phyloP scores from a whole-genome alignment of 2,329 filamentous ascomycete genomes.

The Phaeosphaeria sp. region DNA sequence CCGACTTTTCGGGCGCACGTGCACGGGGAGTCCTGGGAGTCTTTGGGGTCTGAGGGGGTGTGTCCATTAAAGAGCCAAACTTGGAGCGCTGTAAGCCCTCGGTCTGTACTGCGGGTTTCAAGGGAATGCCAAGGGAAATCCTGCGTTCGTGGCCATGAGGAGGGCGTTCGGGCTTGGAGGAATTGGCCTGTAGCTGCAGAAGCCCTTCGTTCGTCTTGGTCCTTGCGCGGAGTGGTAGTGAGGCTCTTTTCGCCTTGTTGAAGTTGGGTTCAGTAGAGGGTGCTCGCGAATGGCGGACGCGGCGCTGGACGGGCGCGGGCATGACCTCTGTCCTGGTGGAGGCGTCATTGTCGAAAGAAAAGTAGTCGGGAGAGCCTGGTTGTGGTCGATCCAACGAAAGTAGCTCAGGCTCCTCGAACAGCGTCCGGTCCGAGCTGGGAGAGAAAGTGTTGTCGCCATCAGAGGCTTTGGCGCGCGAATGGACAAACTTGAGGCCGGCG shows the following conservation, averaged over 20 bases:
- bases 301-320: slow-evolving; percentile 11
- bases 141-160: slow-evolving; percentile 23
- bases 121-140: slow-evolving; percentile 28
- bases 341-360: slow-evolving; percentile 12
- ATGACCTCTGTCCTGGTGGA: slow-evolving; percentile 18
- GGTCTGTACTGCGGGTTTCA: slow-evolving; percentile 13
- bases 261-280: slow-evolving; percentile 20
- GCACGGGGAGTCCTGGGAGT: slow-evolving; percentile 1
- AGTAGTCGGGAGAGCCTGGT: slow-evolving; percentile 16
- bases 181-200: slow-evolving; percentile 25
- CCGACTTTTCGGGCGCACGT: slow-evolving; percentile 9
- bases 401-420: slow-evolving; percentile 25
- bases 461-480: slow-evolving; percentile 15
- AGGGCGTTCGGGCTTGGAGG: slow-evolving; percentile 13
- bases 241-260: slow-evolving; percentile 13
- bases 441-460: slow-evolving; percentile 21
- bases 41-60: slow-evolving; percentile 10
- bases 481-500: slow-evolving; percentile 22
- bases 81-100: slow-evolving; percentile 9
- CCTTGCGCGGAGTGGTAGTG: slow-evolving; percentile 17
- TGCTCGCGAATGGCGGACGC: slow-evolving; percentile 21
- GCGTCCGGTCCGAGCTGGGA: slow-evolving; percentile 22
- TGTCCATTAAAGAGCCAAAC: slow-evolving; percentile 9
- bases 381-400: slow-evolving; percentile 25
- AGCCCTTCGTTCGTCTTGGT: slow-evolving; percentile 30